Percentiles rank a stretch among this genome's conserved stretches.
Evolutionary conservation across 1,139 yeast genomes (phyloP).

Genomic region (Sugiyamaella japonica): DNA sequence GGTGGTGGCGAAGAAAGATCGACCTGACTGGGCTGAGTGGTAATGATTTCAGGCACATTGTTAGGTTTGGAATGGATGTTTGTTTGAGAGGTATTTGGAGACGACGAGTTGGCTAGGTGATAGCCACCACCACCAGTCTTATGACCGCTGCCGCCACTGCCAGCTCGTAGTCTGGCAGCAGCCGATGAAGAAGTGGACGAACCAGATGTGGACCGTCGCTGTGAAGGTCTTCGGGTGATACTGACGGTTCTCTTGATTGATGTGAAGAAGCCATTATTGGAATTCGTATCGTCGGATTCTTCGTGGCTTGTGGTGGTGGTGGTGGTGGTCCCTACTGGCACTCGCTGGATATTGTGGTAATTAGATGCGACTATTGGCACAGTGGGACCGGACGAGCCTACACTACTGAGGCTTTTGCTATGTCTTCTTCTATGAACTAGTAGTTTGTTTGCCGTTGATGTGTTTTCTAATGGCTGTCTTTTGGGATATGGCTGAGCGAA

Average conservation of each 20-base stretch:
- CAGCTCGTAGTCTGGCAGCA: constrained; percentile 3
- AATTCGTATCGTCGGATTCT: constrained; percentile 7
- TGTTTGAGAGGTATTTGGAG: not conserved
- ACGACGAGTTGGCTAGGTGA: not conserved
- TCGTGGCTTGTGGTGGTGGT: not conserved
- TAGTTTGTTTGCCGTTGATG: not conserved
- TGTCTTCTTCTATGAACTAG: constrained; percentile 32
- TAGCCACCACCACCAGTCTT: not conserved
- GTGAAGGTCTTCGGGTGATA: constrained; percentile 27
- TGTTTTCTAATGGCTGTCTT: not conserved
- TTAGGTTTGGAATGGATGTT: not conserved
- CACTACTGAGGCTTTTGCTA: constrained; percentile 40
- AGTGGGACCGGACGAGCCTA: constrained; percentile 17
- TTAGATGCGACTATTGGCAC: constrained; percentile 2
- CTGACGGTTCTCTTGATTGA: constrained; percentile 31
- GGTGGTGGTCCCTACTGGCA: constrained; percentile 5
- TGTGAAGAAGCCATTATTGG: constrained; percentile 20
- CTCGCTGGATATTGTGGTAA: constrained; percentile 8
- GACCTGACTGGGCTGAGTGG: constrained; percentile 3
- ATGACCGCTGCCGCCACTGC: constrained; percentile 2
- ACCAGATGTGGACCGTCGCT: constrained; percentile 27
- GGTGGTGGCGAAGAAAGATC: not conserved
- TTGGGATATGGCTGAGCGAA: not conserved
- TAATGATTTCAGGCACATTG: constrained; percentile 3
- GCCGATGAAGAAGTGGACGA: constrained; percentile 24